Percentiles rank a stretch among this genome's conserved stretches.
phyloP scores from a whole-genome alignment of 2,329 filamentous ascomycete species.

The Fusarium sp. region DNA sequence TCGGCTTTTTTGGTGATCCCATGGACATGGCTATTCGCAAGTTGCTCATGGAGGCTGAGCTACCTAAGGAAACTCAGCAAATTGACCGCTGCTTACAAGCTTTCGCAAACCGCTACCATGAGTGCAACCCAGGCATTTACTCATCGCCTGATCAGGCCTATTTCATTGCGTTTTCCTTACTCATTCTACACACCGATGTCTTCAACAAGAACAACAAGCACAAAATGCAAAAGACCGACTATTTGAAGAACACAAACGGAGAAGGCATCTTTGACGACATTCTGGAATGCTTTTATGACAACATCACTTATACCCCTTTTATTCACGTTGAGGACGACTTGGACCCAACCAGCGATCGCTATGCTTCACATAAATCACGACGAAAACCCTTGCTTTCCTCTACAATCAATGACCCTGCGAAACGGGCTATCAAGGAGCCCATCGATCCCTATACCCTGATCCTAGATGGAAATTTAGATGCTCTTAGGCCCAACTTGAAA shows the following conservation, averaged over 20 bases:
- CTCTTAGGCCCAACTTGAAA: conserved; percentile 85
- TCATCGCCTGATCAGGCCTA: conserved; percentile 94
- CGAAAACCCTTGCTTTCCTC: conserved; percentile 79
- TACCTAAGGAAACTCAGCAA: conserved; percentile 97
- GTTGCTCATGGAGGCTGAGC: conserved; percentile 93
- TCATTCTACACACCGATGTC: conserved; percentile 98
- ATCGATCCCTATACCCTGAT: conserved; percentile 97
- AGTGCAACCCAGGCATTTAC: conserved; percentile 98
- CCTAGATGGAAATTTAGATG: conserved; percentile 88
- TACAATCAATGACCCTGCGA: conserved; percentile 66
- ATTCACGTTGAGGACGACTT: conserved; percentile 96
- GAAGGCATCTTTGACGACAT: conserved; percentile 96
- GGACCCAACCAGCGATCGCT: conserved; percentile 82
- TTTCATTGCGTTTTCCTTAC: conserved; percentile 95
- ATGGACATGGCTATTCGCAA: conserved; percentile 99
- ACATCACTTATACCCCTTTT: conserved; percentile 97
- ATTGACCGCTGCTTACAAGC: conserved; percentile 95
- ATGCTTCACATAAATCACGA: conserved; percentile 78
- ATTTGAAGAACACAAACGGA: conserved; percentile 92
- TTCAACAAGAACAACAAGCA: conserved; percentile 99
- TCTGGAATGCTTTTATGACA: conserved; percentile 97
- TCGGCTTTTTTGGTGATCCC: conserved; percentile 95
- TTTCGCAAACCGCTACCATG: conserved; percentile 96
- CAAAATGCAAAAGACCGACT: conserved; percentile 97
- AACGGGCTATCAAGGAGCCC: conserved; percentile 81